Base-by-base conservation (phyloP, 2,329 filamentous ascomycete genomes). In the Microsporum canis region DNA sequence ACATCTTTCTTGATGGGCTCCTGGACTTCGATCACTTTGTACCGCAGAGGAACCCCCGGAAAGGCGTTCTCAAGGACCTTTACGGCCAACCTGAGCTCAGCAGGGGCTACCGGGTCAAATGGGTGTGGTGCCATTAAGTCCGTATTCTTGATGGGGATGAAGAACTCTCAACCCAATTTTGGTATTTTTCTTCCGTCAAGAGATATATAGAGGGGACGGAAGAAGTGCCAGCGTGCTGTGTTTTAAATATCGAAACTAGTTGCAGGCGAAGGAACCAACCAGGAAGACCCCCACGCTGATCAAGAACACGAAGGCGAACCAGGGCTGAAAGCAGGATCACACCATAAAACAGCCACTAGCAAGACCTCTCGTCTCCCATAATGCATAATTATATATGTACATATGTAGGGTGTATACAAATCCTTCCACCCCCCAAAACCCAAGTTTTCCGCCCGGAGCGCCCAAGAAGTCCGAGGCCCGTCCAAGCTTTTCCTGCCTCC, bases 1-100 rank as follows among this genome's bases (percentile, higher is more conserved):
- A 79, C 77, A 65, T 82, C 77, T 41, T 74, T 74, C 76, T 88
- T 88, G 43, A 78, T 76, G 2, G 85, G 85, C 67, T 88, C 84
- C 58, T 85, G 79, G 2, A 88, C 76, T 27, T 83, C 88, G 58
- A 89, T 80, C 66, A 81, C 82, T 74, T 89, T 89, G 78, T 84
- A 85, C 4, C 76, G 72, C 34, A 78, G 64, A 31, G 67, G 62
- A 4, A 72, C 68, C 1, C 69, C 70, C 1, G 73, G 72, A 57
- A 75, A 75, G 27, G 72, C 66, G 1, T 69, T 66, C 66, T 74
- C 65, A 33, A 76, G 65, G 61, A 76, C 65, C 60, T 71, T 71
- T 17, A 72, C 73, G n/a, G 72, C 73, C 60, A 76, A 62, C 62
- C 70, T 69, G 62, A 76, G 75, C 61, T 76, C 74, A 59, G 64